phyloP scores from a whole-genome alignment of 1,139 yeast species.

The Groenewaldozyma auringiensis region DNA sequence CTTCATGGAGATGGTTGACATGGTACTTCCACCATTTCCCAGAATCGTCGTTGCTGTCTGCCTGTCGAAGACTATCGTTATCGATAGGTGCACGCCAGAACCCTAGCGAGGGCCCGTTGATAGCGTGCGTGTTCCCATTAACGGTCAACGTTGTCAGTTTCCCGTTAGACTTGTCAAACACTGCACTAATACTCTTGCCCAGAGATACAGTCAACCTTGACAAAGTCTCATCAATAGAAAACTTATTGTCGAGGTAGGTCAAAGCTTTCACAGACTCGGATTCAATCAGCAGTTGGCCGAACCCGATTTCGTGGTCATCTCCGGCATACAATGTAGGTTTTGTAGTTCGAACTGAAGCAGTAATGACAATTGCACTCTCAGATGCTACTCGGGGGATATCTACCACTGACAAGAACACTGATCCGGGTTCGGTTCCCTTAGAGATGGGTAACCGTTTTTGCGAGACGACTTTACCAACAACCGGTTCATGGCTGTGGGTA shows the following conservation, averaged over 20 bases:
- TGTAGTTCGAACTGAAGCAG: slow-evolving; percentile 15
- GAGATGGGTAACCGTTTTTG: neutral
- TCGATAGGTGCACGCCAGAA: slow-evolving; percentile 34
- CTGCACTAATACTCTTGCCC: neutral
- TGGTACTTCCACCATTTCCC: slow-evolving; percentile 16
- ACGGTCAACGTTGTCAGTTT: slow-evolving; percentile 14
- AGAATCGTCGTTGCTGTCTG: slow-evolving; percentile 5
- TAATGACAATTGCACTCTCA: slow-evolving; percentile 8
- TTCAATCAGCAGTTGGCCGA: slow-evolving; percentile 22
- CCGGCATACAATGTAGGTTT: slow-evolving; percentile 19
- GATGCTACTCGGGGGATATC: slow-evolving; percentile 6
- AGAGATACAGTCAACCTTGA: slow-evolving; percentile 2
- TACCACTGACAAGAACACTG: neutral
- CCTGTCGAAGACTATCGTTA: slow-evolving; percentile 21
- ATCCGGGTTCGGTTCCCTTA: slow-evolving; percentile 4
- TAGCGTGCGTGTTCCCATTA: slow-evolving; percentile 13
- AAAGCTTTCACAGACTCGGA: neutral
- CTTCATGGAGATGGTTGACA: slow-evolving; percentile 16
- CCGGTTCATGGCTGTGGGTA: neutral
- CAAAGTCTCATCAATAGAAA: neutral
- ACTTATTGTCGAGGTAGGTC: neutral
- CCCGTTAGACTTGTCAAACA: slow-evolving; percentile 13
- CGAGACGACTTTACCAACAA: neutral
- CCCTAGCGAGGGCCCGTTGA: slow-evolving; percentile 16
- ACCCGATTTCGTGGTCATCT: slow-evolving; percentile 27